Percentiles rank a stretch among this genome's conserved stretches.
These are phyloP conservation scores for Rhizophagus prolifer DNA, from an alignment of 192 early-diverging fungal species.

Conservation along the genomic window DNA sequence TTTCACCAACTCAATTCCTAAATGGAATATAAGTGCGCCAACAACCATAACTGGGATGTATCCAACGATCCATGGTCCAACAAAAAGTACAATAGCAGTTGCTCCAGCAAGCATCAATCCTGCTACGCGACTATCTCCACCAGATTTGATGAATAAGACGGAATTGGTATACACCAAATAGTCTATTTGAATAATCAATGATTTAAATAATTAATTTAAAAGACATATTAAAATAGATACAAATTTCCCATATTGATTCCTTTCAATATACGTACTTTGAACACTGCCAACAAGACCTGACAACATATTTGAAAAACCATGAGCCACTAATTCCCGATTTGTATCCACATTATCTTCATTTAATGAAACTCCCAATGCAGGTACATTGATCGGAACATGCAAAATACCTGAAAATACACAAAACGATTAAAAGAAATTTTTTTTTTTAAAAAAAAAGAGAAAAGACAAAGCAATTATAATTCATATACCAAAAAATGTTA, in stretches of 20 bases:
- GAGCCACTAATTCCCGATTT: conserved; percentile 89
- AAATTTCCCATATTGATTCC: neutral
- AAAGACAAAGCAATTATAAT: neutral
- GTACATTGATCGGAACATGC: conserved; percentile 97
- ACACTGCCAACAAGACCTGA: conserved; percentile 78
- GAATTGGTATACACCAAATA: conserved; percentile 94
- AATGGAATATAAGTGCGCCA: conserved; percentile 92
- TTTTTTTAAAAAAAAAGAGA: neutral
- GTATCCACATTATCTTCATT: conserved; percentile 84
- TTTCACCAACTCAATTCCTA: conserved; percentile 90
- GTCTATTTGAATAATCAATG: conserved; percentile 43
- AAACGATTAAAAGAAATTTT: neutral
- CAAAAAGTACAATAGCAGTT: conserved; percentile 74
- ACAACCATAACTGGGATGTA: conserved; percentile 95
- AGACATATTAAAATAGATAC: neutral
- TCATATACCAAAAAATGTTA: conserved; percentile 82
- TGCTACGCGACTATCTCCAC: conserved; percentile 83
- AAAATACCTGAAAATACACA: conserved; percentile 59
- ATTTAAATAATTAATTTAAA: conserved; percentile 4
- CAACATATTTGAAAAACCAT: conserved; percentile 85
- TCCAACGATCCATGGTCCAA: conserved; percentile 82
- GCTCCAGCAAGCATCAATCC: conserved; percentile 79
- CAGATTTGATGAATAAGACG: conserved; percentile 88
- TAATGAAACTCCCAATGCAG: conserved; percentile 90
- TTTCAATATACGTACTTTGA: conserved; percentile 56